Evolutionary conservation across 2,329 filamentous ascomycete species (phyloP).

Genomic region (Colletotrichum graminicola): DNA sequence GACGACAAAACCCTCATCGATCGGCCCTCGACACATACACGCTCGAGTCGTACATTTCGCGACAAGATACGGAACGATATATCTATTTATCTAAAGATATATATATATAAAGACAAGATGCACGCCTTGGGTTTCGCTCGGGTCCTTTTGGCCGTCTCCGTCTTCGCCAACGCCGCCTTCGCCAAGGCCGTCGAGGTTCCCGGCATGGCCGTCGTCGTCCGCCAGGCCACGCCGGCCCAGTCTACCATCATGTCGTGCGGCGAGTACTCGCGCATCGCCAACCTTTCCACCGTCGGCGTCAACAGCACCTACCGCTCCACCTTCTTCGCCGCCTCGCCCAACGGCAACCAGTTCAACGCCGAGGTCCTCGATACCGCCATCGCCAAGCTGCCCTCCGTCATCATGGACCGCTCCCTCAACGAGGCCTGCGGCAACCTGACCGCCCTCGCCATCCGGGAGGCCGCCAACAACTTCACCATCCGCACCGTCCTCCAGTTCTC

Average conservation of each 20-base stretch:
- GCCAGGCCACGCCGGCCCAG: slow-evolving; percentile 27
- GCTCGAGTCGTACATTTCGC: neutral
- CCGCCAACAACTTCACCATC: slow-evolving; percentile 58
- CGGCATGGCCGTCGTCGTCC: slow-evolving; percentile 37
- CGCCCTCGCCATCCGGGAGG: slow-evolving; percentile 57
- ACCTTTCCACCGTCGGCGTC: slow-evolving; percentile 59
- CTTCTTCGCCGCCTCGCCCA: slow-evolving; percentile 56
- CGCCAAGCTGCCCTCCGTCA: slow-evolving; percentile 53
- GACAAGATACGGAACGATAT: neutral
- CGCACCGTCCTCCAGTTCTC: slow-evolving; percentile 54
- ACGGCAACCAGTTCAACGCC: slow-evolving; percentile 55
- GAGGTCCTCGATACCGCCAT: slow-evolving; percentile 57
- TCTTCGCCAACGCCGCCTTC: slow-evolving; percentile 26
- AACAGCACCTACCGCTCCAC: slow-evolving; percentile 61
- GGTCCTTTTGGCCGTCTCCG: slow-evolving; percentile 37
- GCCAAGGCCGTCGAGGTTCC: slow-evolving; percentile 9
- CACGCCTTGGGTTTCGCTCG: slow-evolving; percentile 31
- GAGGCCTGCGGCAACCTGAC: slow-evolving; percentile 60
- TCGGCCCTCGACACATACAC: neutral
- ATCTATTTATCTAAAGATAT: no score
- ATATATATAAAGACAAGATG: slow-evolving; percentile 22
- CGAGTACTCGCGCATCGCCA: slow-evolving; percentile 60
- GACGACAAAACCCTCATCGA: no score
- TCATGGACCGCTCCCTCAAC: slow-evolving; percentile 56
- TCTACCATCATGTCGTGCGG: slow-evolving; percentile 48